Percentiles rank a stretch among this genome's conserved stretches.
Conservation (phyloP, 208 protist genomes). For the Trypanosoma theileri region DNA sequence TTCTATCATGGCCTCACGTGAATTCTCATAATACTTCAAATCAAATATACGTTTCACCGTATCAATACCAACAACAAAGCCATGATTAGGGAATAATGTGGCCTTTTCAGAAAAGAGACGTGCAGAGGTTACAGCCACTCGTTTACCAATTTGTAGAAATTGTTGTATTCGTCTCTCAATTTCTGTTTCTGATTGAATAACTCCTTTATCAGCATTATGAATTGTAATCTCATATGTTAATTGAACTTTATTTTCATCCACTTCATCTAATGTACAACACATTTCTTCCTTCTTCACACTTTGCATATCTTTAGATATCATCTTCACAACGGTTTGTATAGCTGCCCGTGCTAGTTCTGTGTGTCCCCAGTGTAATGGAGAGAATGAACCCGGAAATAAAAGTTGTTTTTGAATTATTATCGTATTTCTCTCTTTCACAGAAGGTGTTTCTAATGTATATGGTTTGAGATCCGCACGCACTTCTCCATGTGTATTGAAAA, state of each 20-base stretch:
- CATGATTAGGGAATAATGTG: conserved; percentile 55
- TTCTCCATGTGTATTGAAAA: conserved; percentile 65
- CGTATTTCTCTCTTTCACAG: background rate
- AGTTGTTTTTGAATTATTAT: conserved; percentile 23
- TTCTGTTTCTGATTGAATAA: conserved; percentile 28
- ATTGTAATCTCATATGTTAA: conserved; percentile 74
- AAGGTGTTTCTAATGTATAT: conserved; percentile 8
- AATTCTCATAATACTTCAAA: conserved; percentile 58
- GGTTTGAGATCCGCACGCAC: conserved; percentile 24
- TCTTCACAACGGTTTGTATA: background rate
- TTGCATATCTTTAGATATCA: background rate
- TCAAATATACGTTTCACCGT: conserved; percentile 69
- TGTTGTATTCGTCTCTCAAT: conserved; percentile 47
- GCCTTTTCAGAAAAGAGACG: conserved; percentile 70
- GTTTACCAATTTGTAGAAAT: conserved; percentile 46
- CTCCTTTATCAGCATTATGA: conserved; percentile 62
- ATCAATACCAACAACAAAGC: conserved; percentile 76
- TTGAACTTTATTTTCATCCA: background rate
- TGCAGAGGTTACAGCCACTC: conserved; percentile 60
- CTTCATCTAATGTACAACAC: too few species aligned
- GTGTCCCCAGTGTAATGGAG: conserved; percentile 78
- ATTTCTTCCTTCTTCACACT: too few species aligned
- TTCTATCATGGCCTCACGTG: conserved; percentile 20
- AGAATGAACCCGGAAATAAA: conserved; percentile 76
- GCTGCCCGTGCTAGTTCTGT: conserved; percentile 62